Conservation (phyloP, 495 filamentous ascomycete species). For the Elaphomyces granulatus region DNA sequence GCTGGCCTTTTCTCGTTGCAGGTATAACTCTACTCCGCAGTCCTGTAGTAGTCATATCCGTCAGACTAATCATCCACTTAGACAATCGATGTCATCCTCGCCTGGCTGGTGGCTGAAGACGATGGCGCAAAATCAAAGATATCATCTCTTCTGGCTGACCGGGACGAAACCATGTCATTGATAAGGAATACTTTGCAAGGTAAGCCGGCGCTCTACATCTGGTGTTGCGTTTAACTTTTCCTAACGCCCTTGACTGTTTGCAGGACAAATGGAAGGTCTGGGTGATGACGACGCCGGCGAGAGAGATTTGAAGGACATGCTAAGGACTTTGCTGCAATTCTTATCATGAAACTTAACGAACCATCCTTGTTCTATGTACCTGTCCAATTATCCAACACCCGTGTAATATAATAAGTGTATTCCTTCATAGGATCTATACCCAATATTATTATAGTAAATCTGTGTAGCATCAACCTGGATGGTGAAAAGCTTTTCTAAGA, state of each 20-base stretch:
- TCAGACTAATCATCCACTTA: constrained; percentile 10
- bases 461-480: no score
- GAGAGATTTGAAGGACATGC: constrained; percentile 54
- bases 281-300: constrained; percentile 38
- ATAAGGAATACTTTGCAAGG: constrained; percentile 56
- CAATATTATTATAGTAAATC: no score
- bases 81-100: constrained; percentile 74
- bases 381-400: no score
- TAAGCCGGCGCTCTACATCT: constrained; percentile 14
- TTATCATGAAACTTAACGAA: no score
- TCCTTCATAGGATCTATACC: no score
- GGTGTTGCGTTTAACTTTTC: not conserved
- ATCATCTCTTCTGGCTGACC: constrained; percentile 44
- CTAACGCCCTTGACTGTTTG: not conserved
- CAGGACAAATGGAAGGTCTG: constrained; percentile 52
- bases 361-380: no score
- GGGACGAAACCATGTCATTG: constrained; percentile 47
- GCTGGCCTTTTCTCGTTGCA: constrained; percentile 77
- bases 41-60: not conserved
- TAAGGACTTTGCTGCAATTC: constrained; percentile 49
- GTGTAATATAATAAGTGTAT: no score
- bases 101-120: constrained; percentile 91
- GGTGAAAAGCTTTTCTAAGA: no score
- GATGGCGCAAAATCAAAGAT: constrained; percentile 59
- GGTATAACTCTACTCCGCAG: constrained; percentile 14